Evolutionary conservation across 2,329 filamentous ascomycete genomes (phyloP).

Genomic region (Apiospora phragmitis): DNA sequence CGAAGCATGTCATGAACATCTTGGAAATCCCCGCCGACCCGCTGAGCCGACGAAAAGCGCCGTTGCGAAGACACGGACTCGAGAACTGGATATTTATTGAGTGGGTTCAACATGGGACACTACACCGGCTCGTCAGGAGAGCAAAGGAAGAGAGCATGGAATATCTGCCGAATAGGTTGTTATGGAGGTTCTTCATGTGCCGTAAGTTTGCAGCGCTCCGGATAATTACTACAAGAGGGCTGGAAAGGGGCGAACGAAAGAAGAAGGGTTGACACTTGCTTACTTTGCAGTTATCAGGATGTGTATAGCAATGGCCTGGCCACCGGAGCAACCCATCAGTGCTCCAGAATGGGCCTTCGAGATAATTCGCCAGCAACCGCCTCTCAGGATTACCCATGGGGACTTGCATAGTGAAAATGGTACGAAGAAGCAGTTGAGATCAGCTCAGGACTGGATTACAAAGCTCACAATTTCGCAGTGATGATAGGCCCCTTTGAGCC

Average conservation of each 20-base stretch:
- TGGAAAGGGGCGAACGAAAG: too few species aligned
- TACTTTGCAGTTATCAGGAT: background rate
- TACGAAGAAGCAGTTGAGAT: background rate
- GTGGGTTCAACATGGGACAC: background rate
- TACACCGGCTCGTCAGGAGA: background rate
- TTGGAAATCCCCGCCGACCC: background rate
- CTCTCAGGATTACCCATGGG: background rate
- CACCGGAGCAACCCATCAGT: background rate
- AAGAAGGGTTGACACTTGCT: background rate
- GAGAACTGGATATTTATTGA: constrained; percentile 6
- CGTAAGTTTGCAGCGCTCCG: background rate
- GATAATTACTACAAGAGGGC: background rate
- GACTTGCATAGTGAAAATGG: constrained; percentile 5
- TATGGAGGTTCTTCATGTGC: constrained; percentile 13
- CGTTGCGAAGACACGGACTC: background rate
- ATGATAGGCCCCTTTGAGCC: background rate
- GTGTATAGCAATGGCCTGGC: constrained; percentile 10
- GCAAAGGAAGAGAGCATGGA: background rate
- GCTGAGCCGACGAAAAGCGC: background rate
- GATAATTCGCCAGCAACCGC: background rate
- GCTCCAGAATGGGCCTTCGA: background rate
- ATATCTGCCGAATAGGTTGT: background rate
- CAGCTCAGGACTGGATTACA: background rate
- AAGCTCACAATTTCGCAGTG: background rate
- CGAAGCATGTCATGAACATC: background rate